Conservation (phyloP, 208 protist species). For the Acanthamoeba healyi region DNA sequence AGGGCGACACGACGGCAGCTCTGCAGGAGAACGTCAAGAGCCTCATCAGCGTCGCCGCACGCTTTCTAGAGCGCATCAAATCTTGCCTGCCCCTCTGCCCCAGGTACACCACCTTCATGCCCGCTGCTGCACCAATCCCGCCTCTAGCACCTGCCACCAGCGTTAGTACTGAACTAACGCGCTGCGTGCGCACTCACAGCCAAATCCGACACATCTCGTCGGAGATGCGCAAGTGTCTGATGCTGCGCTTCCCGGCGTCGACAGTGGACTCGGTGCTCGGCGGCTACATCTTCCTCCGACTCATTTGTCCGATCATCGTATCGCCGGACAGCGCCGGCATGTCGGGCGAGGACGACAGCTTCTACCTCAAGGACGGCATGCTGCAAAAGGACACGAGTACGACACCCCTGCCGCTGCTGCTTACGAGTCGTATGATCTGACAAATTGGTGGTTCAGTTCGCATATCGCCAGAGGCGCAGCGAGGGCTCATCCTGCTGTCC, state of each 20-base stretch:
- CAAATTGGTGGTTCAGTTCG: background rate
- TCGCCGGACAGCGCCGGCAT: background rate
- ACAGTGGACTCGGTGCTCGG: constrained; percentile 11
- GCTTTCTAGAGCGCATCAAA: constrained; percentile 21
- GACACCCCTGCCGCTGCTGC: background rate
- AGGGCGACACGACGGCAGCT: background rate
- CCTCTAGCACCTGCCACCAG: too few relatives aligned
- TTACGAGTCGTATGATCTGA: too few relatives aligned
- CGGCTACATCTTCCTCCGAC: constrained; percentile 30
- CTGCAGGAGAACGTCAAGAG: background rate
- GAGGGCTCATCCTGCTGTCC: constrained; percentile 78
- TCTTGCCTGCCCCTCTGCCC: background rate
- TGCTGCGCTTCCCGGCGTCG: background rate
- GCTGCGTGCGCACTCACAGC: background rate
- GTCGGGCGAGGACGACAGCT: background rate
- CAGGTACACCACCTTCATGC: background rate
- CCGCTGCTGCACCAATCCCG: too few relatives aligned
- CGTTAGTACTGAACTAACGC: too few relatives aligned
- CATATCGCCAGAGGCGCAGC: background rate
- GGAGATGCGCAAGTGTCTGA: background rate
- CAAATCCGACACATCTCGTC: background rate
- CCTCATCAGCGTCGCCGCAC: background rate
- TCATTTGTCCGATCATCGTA: background rate
- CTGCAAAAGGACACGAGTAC: background rate
- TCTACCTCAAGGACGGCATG: constrained; percentile 4